phyloP scores from a whole-genome alignment of 2,329 filamentous ascomycete genomes.

The Escovopsis sp. region DNA sequence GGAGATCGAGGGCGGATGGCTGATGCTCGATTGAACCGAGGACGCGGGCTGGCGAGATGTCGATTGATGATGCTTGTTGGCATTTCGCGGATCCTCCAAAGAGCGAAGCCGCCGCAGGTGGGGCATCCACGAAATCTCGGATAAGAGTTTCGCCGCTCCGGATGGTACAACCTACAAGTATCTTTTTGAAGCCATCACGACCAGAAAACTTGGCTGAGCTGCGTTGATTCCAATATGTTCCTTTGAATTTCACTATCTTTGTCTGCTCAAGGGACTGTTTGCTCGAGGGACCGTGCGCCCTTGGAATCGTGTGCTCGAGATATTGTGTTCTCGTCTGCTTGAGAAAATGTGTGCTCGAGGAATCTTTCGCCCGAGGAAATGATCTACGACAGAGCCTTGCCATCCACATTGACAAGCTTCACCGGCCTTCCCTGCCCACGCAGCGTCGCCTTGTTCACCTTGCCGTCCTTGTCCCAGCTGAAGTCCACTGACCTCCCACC shows the following conservation, averaged over 20 bases:
- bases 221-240: background rate
- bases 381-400: conserved; percentile 2
- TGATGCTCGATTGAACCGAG: conserved; percentile 1
- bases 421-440: conserved; percentile 1
- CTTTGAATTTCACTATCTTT: background rate
- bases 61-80: conserved; percentile 1
- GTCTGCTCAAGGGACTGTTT: background rate
- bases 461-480: conserved; percentile 22
- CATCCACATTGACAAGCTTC: conserved; percentile 5
- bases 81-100: conserved; percentile 2
- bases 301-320: background rate
- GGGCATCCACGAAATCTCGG: background rate
- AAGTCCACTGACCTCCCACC: conserved; percentile 30
- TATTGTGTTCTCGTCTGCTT: background rate
- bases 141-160: conserved; percentile 6
- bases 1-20: background rate
- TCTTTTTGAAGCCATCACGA: background rate
- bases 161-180: background rate
- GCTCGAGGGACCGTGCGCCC: too few relatives aligned
- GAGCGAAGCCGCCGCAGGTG: conserved; percentile 1
- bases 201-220: background rate
- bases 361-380: too few relatives aligned
- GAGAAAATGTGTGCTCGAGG: too few relatives aligned
- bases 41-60: conserved; percentile 4
- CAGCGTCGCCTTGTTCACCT: conserved; percentile 4